phyloP scores from a whole-genome alignment of 495 filamentous ascomycete species.

The Xylaria palmicola region DNA sequence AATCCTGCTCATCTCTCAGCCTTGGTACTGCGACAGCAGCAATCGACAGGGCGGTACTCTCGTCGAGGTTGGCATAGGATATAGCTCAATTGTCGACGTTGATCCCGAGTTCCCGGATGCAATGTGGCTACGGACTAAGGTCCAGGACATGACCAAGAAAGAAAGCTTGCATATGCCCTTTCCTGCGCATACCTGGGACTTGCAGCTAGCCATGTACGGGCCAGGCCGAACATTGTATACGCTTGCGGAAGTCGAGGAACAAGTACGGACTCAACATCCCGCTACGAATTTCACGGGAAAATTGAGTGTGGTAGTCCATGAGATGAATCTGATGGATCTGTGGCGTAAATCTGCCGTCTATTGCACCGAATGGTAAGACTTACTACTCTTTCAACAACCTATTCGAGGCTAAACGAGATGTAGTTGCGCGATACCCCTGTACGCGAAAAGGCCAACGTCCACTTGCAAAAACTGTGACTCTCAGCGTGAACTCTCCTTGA shows the following conservation, averaged over 20 bases:
- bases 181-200: slow-evolving; percentile 52
- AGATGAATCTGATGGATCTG: slow-evolving; percentile 49
- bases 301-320: slow-evolving; percentile 56
- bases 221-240: slow-evolving; percentile 53
- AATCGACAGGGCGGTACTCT: slow-evolving; percentile 18
- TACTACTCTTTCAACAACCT: background rate
- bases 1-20: slow-evolving; percentile 55
- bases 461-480: slow-evolving; percentile 56
- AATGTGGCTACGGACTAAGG: slow-evolving; percentile 54
- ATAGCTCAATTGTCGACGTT: slow-evolving; percentile 54
- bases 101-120: slow-evolving; percentile 58
- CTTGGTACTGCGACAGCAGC: slow-evolving; percentile 39
- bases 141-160: slow-evolving; percentile 48
- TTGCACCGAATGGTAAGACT: slow-evolving; percentile 57
- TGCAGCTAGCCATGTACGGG: slow-evolving; percentile 43
- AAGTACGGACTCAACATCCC: slow-evolving; percentile 37
- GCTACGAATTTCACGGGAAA: slow-evolving; percentile 54
- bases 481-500: slow-evolving; percentile 45
- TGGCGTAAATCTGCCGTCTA: slow-evolving; percentile 51
- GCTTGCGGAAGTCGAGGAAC: slow-evolving; percentile 61
- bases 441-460: slow-evolving; percentile 45
- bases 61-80: slow-evolving; percentile 41
- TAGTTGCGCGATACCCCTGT: slow-evolving; percentile 58
- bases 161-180: slow-evolving; percentile 55
- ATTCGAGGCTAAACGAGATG: background rate